Evolutionary conservation across 768 basidiomycete genomes (phyloP), one percentile per base, ranked within the genome.

Genomic region (Rhodotorula paludigena): DNA sequence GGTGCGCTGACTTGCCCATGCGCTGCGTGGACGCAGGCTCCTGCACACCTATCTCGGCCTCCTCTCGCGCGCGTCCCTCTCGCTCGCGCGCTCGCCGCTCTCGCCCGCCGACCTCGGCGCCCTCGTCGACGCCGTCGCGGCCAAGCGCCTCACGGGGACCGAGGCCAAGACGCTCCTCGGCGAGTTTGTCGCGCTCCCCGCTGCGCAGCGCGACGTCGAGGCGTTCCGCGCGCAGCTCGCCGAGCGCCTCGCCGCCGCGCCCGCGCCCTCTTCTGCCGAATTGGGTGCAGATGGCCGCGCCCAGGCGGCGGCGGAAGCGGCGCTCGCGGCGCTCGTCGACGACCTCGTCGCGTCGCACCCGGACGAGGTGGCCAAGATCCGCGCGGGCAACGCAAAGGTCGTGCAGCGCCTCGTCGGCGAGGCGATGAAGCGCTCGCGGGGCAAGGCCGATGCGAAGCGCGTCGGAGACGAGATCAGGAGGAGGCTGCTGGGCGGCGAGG

Each of bases 1-100:
- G 25, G 20, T 10, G 3, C 66, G 2, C 25, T 38, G 16, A 38
- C 49, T 21, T 32, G 30, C 39, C 41, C 41, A 21, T 52, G 30
- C 39, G 62, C 60, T 14, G 32, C 20, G 5, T 3, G 20, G 5
- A 23, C 18, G 47, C 74, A 94, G 92, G 92, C 84, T 97, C 79
- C 85, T 86, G 6, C 89, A 98, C 66, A 90, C 93, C 67, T 82
- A 96, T 0, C 80, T 93, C 4, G 91, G 91, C 1, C 87, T 88
- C 71, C 82, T 97, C 5, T 80, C 86, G 2, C 81, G 82, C 38
- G 83, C 84, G 48, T 81, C 83, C 53, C 81, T 82, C 28, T 82
- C 84, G 42, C 85, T 86, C 76, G 76, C 77, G 44, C 81, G 85
- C 14, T 87, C 87, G 60, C 81, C 85, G 0, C 74, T 96, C 18